Percentiles rank a stretch among this genome's conserved stretches.
phyloP scores from a whole-genome alignment of 106 monocot species.

The Dioscorea zingiberensis region DNA sequence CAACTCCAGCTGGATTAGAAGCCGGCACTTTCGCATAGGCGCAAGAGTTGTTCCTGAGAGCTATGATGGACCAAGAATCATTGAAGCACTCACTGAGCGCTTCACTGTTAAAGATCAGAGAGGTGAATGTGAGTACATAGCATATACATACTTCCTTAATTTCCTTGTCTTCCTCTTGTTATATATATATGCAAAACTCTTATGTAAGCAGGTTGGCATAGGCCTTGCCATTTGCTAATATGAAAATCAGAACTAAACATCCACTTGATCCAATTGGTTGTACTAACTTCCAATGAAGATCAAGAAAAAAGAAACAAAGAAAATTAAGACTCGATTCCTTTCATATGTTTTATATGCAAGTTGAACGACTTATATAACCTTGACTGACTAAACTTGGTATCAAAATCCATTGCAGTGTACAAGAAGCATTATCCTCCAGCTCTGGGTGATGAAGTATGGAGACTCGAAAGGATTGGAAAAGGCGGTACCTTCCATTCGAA shows the following conservation, averaged over 20 bases:
- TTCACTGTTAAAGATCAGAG: slow-evolving; percentile 47
- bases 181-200: too few relatives aligned
- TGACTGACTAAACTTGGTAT: background rate
- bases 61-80: slow-evolving; percentile 18
- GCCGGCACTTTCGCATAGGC: slow-evolving; percentile 34
- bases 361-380: too few relatives aligned
- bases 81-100: slow-evolving; percentile 27
- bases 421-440: slow-evolving; percentile 42
- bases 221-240: too few relatives aligned
- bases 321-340: too few relatives aligned
- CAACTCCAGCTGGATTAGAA: slow-evolving; percentile 48
- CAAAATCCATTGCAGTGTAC: slow-evolving; percentile 18
- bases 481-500: slow-evolving; percentile 29
- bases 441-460: slow-evolving; percentile 30
- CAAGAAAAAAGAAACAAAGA: too few relatives aligned
- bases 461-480: slow-evolving; percentile 26
- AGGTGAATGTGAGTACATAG: slow-evolving; percentile 37
- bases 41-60: slow-evolving; percentile 16
- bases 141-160: too few relatives aligned
- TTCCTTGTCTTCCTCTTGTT: background rate
- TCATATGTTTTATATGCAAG: too few relatives aligned
- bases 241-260: too few relatives aligned
- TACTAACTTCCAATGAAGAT: too few relatives aligned
- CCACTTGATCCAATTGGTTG: too few relatives aligned
- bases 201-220: too few relatives aligned